Percentiles rank a stretch among this genome's conserved stretches.
phyloP scores from a whole-genome alignment of 1,139 yeast genomes.

The Kurtzmaniella quercitrusa region DNA sequence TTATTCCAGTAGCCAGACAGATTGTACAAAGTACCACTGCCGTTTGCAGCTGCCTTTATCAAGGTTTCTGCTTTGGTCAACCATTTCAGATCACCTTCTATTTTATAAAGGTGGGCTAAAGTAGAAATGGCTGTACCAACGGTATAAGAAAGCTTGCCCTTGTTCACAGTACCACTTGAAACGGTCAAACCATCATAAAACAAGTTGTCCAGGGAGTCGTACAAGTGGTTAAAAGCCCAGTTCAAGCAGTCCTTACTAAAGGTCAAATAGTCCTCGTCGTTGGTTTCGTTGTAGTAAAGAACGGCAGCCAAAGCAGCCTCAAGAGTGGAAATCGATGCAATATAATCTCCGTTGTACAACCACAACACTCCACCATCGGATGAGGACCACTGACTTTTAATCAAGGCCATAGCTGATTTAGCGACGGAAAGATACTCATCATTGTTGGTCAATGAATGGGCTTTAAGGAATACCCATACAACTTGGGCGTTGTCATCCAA shows the following conservation, averaged over 20 bases:
- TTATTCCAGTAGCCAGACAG: conserved; percentile 23
- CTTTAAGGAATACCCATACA: conserved; percentile 28
- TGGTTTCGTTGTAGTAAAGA: conserved; percentile 17
- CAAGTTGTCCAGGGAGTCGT: conserved; percentile 25
- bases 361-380: conserved; percentile 30
- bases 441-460: conserved; percentile 16
- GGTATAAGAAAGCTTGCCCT: conserved; percentile 35
- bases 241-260: conserved; percentile 23
- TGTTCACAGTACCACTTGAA: conserved; percentile 17
- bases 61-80: conserved; percentile 15
- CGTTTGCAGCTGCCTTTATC: conserved; percentile 16
- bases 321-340: conserved; percentile 32
- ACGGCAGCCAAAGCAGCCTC: conserved; percentile 36
- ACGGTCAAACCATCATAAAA: conserved; percentile 29
- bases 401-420: conserved; percentile 13
- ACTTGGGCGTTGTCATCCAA: conserved; percentile 35
- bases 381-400: conserved; percentile 16
- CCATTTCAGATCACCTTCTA: conserved; percentile 13
- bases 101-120: conserved; percentile 21
- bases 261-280: conserved; percentile 15
- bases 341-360: conserved; percentile 23
- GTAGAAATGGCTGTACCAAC: conserved; percentile 33
- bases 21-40: conserved; percentile 20
- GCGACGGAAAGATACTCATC: conserved; percentile 16
- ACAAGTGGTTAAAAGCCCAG: conserved; percentile 24